These are phyloP conservation scores for Crithidia brevicula DNA, from an alignment of 208 protist species.

Conservation along the genomic window DNA sequence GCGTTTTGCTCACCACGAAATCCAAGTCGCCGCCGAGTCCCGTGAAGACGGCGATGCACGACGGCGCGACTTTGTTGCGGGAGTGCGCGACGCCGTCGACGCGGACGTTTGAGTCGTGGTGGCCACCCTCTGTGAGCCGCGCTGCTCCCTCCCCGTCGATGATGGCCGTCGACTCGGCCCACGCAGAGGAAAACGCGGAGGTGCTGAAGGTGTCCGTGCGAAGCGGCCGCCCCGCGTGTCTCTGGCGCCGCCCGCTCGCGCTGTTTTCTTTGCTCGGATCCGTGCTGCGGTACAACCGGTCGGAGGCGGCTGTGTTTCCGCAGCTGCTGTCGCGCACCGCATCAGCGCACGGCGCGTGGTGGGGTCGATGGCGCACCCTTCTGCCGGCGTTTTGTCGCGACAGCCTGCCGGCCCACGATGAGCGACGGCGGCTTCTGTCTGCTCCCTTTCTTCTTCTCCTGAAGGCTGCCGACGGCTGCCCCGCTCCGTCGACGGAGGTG, in stretches of 20 bases:
- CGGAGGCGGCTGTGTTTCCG: constrained; percentile 44
- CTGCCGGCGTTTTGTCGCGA: background rate
- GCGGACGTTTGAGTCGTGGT: constrained; percentile 4
- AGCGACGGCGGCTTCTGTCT: constrained; percentile 13
- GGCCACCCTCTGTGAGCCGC: background rate
- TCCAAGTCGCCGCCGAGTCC: background rate
- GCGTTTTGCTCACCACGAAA: constrained; percentile 37
- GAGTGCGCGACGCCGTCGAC: constrained; percentile 17
- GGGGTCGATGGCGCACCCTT: background rate
- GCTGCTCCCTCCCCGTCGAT: background rate
- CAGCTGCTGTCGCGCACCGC: background rate
- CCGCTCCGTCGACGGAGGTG: background rate
- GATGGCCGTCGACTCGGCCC: constrained; percentile 4
- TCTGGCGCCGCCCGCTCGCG: constrained; percentile 47
- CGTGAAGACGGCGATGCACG: background rate
- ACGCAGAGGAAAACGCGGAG: background rate
- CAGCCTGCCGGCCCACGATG: background rate
- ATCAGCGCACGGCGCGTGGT: background rate
- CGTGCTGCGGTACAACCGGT: constrained; percentile 51
- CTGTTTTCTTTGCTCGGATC: constrained; percentile 45
- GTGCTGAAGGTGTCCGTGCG: background rate
- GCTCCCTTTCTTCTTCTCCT: constrained; percentile 22
- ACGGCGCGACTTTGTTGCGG: constrained; percentile 12
- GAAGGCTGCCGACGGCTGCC: constrained; percentile 5
- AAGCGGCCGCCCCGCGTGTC: background rate